Evolutionary conservation across 441 rosid genomes (phyloP), one percentile per base, ranked within the genome.

Genomic region (Erodium trifolium): DNA sequence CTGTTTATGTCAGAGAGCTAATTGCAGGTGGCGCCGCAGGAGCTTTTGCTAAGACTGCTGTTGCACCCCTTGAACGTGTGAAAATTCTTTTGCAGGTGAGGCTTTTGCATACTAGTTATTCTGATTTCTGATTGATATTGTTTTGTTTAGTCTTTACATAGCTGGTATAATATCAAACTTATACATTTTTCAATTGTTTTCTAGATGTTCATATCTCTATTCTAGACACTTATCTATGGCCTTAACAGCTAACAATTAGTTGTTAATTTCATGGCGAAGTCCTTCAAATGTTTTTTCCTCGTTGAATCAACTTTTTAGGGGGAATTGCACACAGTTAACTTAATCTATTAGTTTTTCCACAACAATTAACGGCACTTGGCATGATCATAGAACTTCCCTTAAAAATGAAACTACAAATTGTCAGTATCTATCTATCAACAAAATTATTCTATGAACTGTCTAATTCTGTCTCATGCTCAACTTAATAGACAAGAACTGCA

Each of bases 1-100:
- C 98, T 63, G 83, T 88, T 75, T 88, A 88, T 75, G 92, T 85
- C 0, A 91, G 82, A 83, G 96, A 91, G 76, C 96, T 93, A 63
- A 86, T 93, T 71, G 96, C 98, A 66, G 98, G 98, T 10, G 98
- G 96, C 60, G 90, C 87, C 78, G 99, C 97, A 23, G 99, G 99
- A 1, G 97, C 88, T n/a, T 69, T 93, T 76, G 96, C 97, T 13
- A 93, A 93, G 77, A 88, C 96, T 75, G 89, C 90, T 4, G 91
- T 91, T 75, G 99, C 97, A 3, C 99, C 99, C 27, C 85, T 93
- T 60, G 99, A 93, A 70, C 88, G 99, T 71, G 86, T 75, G 75
- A 93, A 93, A 75, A 93, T 93, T 68, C 87, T 93, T 4, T 77
- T 93, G 78, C 99, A 91, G 99, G 98, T 93, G 69, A 82, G 53